These are phyloP conservation scores for Phalaenopsis equestris DNA, from an alignment of 106 monocot species.

Conservation along the genomic window DNA sequence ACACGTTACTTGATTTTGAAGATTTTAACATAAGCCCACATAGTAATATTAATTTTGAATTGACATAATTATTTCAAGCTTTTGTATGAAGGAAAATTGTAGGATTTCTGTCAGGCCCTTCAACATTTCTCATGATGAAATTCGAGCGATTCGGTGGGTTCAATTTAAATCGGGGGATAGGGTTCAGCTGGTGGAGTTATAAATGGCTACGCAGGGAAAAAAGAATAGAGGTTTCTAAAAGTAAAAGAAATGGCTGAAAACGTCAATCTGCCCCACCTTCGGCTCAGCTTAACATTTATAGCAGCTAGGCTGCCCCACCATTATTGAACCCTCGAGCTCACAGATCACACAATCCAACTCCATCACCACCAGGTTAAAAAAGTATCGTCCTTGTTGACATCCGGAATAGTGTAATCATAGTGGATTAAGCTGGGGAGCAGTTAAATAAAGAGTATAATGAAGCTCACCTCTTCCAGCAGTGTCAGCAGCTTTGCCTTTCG, in stretches of 20 bases:
- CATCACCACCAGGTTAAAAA: background rate
- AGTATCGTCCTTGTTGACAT: too few species aligned
- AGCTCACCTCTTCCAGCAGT: slow-evolving; percentile 63
- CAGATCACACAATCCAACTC: background rate
- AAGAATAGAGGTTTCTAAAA: slow-evolving; percentile 58
- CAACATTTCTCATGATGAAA: background rate
- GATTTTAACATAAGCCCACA: too few species aligned
- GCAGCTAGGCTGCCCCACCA: slow-evolving; percentile 13
- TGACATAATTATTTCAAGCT: too few species aligned
- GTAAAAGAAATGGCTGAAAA: slow-evolving; percentile 26
- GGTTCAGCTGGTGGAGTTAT: slow-evolving; percentile 2
- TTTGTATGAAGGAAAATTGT: background rate
- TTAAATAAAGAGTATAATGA: background rate
- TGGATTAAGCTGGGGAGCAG: background rate
- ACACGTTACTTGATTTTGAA: too few species aligned
- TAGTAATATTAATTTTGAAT: too few species aligned
- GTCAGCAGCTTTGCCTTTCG: slow-evolving; percentile 35
- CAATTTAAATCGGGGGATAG: slow-evolving; percentile 4
- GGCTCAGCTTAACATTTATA: slow-evolving; percentile 26
- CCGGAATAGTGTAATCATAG: background rate
- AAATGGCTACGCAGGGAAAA: slow-evolving; percentile 29
- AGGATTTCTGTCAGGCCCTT: background rate
- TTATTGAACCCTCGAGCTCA: slow-evolving; percentile 18
- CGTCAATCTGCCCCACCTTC: slow-evolving; percentile 19
- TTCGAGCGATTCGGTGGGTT: background rate